These are phyloP conservation scores for Tripidium arundinaceum DNA, from an alignment of 202 grass and related monocot species.

Conservation along the genomic window DNA sequence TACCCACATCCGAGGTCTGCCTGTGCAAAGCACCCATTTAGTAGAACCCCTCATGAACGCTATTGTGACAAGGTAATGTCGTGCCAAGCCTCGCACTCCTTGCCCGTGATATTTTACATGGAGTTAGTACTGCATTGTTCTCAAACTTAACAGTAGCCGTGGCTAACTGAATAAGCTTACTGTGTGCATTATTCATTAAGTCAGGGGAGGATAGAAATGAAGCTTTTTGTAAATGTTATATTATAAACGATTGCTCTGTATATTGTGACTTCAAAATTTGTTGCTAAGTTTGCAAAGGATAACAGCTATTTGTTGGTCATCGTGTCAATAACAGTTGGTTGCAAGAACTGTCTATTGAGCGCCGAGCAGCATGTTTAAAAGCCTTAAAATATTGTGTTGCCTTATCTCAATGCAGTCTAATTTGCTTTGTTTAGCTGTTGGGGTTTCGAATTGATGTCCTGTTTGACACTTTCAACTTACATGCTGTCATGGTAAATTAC, in stretches of 20 bases:
- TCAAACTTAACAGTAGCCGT: neutral
- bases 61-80: slow-evolving; percentile 45
- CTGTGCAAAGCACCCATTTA: slow-evolving; percentile 56
- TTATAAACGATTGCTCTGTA: neutral
- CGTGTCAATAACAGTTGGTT: neutral
- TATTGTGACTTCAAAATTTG: neutral
- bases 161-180: neutral
- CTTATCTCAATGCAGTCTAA: neutral
- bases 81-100: neutral
- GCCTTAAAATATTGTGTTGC: neutral
- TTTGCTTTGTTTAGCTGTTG: neutral
- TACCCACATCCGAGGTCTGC: slow-evolving; percentile 64
- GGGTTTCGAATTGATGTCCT: neutral
- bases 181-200: neutral
- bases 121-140: neutral
- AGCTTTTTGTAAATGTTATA: too few relatives aligned
- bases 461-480: neutral
- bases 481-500: neutral
- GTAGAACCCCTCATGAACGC: slow-evolving; percentile 49
- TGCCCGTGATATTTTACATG: neutral
- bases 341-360: neutral
- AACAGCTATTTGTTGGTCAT: neutral
- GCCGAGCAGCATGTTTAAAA: neutral
- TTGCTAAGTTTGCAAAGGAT: neutral
- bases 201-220: neutral